Evolutionary conservation across 1,139 yeast genomes (phyloP), one percentile per base, ranked within the genome.

Genomic region (Suhomyces taliae): DNA sequence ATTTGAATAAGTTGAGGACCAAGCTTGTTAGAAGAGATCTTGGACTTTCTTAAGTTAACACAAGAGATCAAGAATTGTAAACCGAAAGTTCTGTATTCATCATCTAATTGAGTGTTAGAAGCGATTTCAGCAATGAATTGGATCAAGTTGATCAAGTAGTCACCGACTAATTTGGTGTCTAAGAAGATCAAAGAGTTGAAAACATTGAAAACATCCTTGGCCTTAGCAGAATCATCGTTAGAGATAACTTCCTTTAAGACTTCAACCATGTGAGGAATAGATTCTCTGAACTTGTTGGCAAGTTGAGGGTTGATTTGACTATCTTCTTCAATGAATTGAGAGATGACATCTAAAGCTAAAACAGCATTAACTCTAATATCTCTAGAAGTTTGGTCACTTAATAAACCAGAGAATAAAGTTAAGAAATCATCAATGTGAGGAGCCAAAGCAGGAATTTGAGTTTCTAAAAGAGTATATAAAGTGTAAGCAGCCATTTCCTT

Each of bases 401-500:
- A 79, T 47, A 96, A 86, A 19, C 67, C 72, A 36, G 83, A 66
- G 64, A 90, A 87, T 57, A 93, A 75, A 45, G 79, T 73, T 62
- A 90, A 75, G 66, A 90, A 83, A 54, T 87, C 89, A 49, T 72
- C 76, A 45, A 85, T 76, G 63, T 84, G 84, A 39, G 79, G 76
- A 46, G 77, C 73, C 65, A 91, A 76, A 40, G 85, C 80, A 37
- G 85, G 78, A 51, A 81, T 76, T 62, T 83, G 87, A 44, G 86
- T 79, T 65, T 93, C 98, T 59, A 93, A 76, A 48, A 93, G 69
- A 45, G 95, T 81, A 66, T 79, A 83, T 53, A 93, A 72, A 44
- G 91, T 81, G 74, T 82, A 95, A 37, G 90, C 83, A 31, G 96
- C 87, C 65, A 89, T 86, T 70, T 90, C 97, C 65, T 91, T 87